Percentiles rank a stretch among this genome's conserved stretches.
These are phyloP conservation scores for Fusarium concolor DNA, from an alignment of 2,329 filamentous ascomycete genomes.

Conservation along the genomic window DNA sequence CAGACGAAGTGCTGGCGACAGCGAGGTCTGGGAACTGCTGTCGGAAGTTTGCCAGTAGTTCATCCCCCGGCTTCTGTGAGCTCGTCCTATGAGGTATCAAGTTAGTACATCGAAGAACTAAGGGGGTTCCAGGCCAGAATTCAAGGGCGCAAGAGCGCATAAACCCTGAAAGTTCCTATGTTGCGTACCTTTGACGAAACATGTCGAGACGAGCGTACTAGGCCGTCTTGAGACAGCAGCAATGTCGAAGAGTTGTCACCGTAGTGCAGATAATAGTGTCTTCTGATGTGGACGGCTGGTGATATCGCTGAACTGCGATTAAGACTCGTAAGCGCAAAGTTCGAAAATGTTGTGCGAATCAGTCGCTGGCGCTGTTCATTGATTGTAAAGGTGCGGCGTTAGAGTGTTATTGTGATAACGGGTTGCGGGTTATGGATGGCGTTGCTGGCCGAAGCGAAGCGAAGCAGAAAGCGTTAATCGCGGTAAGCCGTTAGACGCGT, in stretches of 20 bases:
- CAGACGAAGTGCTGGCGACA: conserved; percentile 61
- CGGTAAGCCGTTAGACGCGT: conserved; percentile 30
- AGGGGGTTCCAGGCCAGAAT: not conserved
- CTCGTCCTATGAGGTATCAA: conserved; percentile 66
- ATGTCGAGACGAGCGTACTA: conserved; percentile 41
- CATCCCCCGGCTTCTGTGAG: conserved; percentile 86
- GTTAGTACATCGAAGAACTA: conserved; percentile 8
- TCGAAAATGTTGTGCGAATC: conserved; percentile 5
- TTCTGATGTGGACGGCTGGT: conserved; percentile 8
- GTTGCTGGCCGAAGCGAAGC: conserved; percentile 23
- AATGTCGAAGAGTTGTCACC: conserved; percentile 22
- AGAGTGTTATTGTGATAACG: conserved; percentile 30
- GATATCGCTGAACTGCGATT: conserved; percentile 20
- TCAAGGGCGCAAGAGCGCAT: not conserved
- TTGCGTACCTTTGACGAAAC: conserved; percentile 48
- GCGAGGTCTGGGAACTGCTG: conserved; percentile 82
- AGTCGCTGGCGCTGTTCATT: conserved; percentile 29
- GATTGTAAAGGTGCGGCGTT: conserved; percentile 20
- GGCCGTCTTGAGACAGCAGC: conserved; percentile 36
- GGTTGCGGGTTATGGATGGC: conserved; percentile 25
- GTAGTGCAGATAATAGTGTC: conserved; percentile 16
- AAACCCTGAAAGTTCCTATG: not conserved
- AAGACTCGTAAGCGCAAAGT: conserved; percentile 17
- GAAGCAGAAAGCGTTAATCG: conserved; percentile 38
- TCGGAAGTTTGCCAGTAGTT: conserved; percentile 86